Percentiles rank a stretch among this genome's conserved stretches.
Conservation (phyloP, 2,329 filamentous ascomycete genomes). For the Verruconis gallopava region DNA sequence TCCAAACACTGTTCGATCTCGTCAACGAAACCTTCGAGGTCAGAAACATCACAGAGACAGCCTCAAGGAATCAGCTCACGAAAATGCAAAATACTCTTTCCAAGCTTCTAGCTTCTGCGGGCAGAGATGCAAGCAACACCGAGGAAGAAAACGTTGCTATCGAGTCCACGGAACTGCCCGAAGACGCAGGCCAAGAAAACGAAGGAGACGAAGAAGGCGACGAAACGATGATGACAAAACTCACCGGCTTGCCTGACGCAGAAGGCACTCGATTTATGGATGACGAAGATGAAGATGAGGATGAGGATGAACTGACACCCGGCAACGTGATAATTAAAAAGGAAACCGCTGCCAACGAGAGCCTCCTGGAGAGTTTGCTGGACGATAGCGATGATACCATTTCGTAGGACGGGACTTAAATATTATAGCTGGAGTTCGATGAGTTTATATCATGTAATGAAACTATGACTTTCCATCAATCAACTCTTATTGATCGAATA, state of each 20-base stretch:
- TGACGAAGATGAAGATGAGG: constrained; percentile 15
- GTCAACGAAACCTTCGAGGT: constrained; percentile 35
- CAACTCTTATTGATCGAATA: no score
- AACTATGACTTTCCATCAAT: no score
- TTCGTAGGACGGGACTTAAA: no score
- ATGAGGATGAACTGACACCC: constrained; percentile 13
- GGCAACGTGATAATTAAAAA: constrained; percentile 1
- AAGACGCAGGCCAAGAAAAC: constrained; percentile 7
- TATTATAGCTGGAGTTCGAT: no score
- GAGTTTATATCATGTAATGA: no score
- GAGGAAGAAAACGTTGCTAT: neutral
- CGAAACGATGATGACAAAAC: constrained; percentile 14
- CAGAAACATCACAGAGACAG: constrained; percentile 37
- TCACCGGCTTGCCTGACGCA: constrained; percentile 20
- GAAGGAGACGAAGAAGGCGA: constrained; percentile 7
- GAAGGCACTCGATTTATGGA: constrained; percentile 19
- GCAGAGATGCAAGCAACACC: constrained; percentile 3
- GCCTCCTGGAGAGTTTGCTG: constrained; percentile 8
- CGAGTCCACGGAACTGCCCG: constrained; percentile 9
- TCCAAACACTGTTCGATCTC: constrained; percentile 31
- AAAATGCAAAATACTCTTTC: constrained; percentile 39
- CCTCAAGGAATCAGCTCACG: constrained; percentile 40
- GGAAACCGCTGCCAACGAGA: constrained; percentile 5
- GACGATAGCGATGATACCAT: constrained; percentile 5
- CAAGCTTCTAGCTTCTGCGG: constrained; percentile 34